These are phyloP conservation scores for Taphrina populina DNA, from an alignment of 1,139 yeast genomes.

Conservation along the genomic window DNA sequence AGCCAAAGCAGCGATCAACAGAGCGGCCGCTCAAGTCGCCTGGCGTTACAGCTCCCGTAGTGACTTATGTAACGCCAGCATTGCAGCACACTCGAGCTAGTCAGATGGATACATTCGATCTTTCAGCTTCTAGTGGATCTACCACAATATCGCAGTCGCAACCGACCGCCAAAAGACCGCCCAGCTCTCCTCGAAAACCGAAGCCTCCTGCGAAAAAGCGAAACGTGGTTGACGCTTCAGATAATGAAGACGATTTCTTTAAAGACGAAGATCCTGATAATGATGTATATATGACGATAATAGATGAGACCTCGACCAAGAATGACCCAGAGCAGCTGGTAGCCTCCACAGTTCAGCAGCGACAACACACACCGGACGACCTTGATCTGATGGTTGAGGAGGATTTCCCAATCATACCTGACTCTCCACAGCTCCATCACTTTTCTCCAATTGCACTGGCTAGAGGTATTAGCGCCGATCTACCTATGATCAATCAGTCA, in stretches of 20 bases:
- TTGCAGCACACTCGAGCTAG: not conserved
- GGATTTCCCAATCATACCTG: not conserved
- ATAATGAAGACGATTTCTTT: constrained; percentile 11
- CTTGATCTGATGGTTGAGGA: not conserved
- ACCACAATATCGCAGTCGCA: not conserved
- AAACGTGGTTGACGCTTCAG: constrained; percentile 10
- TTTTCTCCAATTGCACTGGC: not conserved
- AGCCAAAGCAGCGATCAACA: not conserved
- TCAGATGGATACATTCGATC: constrained; percentile 20
- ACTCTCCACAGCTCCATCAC: not conserved
- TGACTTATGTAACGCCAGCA: constrained; percentile 23
- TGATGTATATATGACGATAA: not conserved
- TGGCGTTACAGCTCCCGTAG: not conserved
- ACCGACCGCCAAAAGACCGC: constrained; percentile 10
- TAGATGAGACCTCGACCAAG: constrained; percentile 2
- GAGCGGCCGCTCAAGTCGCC: not conserved
- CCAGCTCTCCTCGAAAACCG: constrained; percentile 25
- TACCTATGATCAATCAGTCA: not conserved
- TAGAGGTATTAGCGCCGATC: not conserved
- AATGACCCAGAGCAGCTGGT: not conserved
- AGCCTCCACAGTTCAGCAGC: not conserved
- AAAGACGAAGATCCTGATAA: constrained; percentile 4
- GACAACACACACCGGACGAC: not conserved
- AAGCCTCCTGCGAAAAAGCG: constrained; percentile 24
- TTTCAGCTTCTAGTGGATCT: constrained; percentile 5